Evolutionary conservation across 306 rosid genomes (phyloP), one percentile per base, ranked within the genome.

Genomic region (Acmispon strigosus): DNA sequence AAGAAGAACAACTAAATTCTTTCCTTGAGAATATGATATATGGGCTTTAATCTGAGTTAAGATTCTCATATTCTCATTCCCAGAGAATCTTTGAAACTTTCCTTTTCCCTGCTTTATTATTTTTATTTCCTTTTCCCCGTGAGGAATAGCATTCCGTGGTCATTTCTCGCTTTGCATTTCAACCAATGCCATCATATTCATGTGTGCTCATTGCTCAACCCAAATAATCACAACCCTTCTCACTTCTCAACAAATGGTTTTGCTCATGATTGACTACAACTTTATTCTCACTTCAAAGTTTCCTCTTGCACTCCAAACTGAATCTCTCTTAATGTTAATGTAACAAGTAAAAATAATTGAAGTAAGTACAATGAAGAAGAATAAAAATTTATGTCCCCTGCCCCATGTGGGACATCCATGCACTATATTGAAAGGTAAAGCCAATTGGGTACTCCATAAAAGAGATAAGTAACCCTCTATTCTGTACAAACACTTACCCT

Each of bases 91-190:
- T 75, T 72, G 74, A 16, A 76, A 70, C 80, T 70, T 78, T 66
- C 78, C 50, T 47, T 53, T 68, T 66, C 70, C 62, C 66, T 66
- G 9, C 76, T 75, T 66, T 55, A 5, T 54, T n/a, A n/a, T 74
- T 80, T 36, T 42, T 29, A 20, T 43, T 7, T 34, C 37, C 78
- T 73, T 76, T 81, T 63, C 78, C 70, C 78, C 77, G 47, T 76
- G 67, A 70, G 82, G 98, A 93, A 93, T 93, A 79, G 59, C 94
- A 90, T 93, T 93, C 98, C 92, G 96, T 87, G 94, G 97, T 90
- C 94, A 90, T 93, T 93, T 88, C 96, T 84, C 68, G 74, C 92
- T 88, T 86, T 88, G 70, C 76, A 79, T 76, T 78, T 77, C 76
- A 80, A 82, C 88, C 86, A 81, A 66, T 60, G 76, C 72, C 70